phyloP scores from a whole-genome alignment of 768 basidiomycete genomes.

The Leccinum obscurum region DNA sequence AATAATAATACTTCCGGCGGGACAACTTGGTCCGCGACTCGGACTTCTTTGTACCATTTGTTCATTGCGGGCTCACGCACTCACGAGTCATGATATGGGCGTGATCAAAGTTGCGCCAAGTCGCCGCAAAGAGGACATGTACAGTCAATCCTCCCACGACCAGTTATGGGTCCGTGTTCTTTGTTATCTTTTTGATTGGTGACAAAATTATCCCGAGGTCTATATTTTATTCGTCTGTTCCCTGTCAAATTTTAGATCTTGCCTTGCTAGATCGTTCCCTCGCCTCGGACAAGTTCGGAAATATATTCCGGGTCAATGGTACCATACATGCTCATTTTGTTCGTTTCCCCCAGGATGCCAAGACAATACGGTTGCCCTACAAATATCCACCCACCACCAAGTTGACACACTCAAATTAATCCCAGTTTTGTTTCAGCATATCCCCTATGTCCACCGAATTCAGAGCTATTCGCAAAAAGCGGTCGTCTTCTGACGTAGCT shows the following conservation, averaged over 20 bases:
- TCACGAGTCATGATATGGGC: slow-evolving; percentile 8
- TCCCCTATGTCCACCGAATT: slow-evolving; percentile 30
- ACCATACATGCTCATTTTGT: slow-evolving; percentile 3
- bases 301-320: slow-evolving; percentile 9
- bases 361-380: slow-evolving; percentile 23
- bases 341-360: slow-evolving; percentile 21
- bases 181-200: slow-evolving; percentile 14
- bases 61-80: slow-evolving; percentile 1
- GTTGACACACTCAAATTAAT: slow-evolving; percentile 3
- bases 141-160: slow-evolving; percentile 24
- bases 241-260: slow-evolving; percentile 5
- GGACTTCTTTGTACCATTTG: neutral
- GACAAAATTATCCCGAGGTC: slow-evolving; percentile 17
- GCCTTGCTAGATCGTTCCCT: slow-evolving; percentile 17
- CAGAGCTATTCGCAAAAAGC: slow-evolving; percentile 31
- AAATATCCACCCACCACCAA: slow-evolving; percentile 24
- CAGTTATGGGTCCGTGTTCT: slow-evolving; percentile 16
- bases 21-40: neutral
- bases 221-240: slow-evolving; percentile 15
- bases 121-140: slow-evolving; percentile 1
- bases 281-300: slow-evolving; percentile 11
- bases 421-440: slow-evolving; percentile 3
- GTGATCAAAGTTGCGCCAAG: slow-evolving; percentile 11
- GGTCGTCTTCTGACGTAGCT: slow-evolving; percentile 22
- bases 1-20: neutral